A percentile compares a stretch with the other conserved stretches of the same genome.
Evolutionary conservation across 1,284 basidiomycete genomes (phyloP).

Genomic region (Wallemia mellicola): DNA sequence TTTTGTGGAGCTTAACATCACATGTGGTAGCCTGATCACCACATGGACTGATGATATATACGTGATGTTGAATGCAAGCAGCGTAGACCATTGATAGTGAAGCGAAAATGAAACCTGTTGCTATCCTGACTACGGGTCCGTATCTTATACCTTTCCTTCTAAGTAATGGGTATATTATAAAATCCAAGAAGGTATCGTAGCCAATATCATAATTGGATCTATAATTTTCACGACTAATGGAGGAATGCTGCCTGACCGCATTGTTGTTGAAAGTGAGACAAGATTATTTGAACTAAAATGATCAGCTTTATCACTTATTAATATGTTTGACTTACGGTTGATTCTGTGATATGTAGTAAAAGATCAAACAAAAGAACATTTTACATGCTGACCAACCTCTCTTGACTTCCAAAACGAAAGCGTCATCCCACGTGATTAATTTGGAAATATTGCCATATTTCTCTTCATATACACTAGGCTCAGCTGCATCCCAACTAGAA

Average conservation of each 20-base stretch:
- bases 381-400: neutral
- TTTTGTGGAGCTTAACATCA: neutral
- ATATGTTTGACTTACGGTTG: no score
- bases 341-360: neutral
- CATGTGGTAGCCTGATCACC: conserved; percentile 1
- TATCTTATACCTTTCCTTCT: neutral
- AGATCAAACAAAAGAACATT: neutral
- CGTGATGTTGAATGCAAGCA: neutral
- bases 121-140: neutral
- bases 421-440: neutral
- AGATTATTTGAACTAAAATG: no score
- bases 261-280: neutral
- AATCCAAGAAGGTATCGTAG: neutral
- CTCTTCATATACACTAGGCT: neutral
- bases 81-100: neutral
- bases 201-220: neutral
- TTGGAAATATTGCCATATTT: neutral
- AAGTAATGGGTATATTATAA: neutral
- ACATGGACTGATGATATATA: neutral
- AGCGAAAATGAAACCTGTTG: neutral
- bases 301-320: no score
- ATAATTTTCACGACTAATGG: neutral
- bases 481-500: neutral
- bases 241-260: neutral
- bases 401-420: neutral